These are phyloP conservation scores for Lecanicillium sp. DNA, from an alignment of 2,329 filamentous ascomycete genomes.

Conservation along the genomic window DNA sequence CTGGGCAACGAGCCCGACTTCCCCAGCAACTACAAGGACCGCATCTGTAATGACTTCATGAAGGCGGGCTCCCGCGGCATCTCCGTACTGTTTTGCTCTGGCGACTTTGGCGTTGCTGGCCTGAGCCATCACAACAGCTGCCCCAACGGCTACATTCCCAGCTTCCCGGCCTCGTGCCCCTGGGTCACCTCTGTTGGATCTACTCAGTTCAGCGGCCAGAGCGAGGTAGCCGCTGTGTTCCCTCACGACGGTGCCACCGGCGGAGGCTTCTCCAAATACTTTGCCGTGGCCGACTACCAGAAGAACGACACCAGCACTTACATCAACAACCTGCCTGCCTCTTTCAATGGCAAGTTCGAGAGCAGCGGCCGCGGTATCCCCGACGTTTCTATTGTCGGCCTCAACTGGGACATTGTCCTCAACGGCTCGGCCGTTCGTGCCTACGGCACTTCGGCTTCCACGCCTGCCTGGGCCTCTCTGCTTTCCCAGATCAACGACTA, in stretches of 20 bases:
- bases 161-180: slow-evolving; percentile 37
- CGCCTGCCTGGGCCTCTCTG: neutral
- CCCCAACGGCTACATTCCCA: slow-evolving; percentile 27
- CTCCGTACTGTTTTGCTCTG: slow-evolving; percentile 39
- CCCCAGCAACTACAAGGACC: slow-evolving; percentile 19
- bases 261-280: slow-evolving; percentile 45
- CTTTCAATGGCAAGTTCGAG: slow-evolving; percentile 35
- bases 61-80: slow-evolving; percentile 48
- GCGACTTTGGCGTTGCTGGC: slow-evolving; percentile 17
- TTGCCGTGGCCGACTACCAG: slow-evolving; percentile 43
- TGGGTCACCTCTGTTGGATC: slow-evolving; percentile 46
- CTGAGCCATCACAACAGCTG: slow-evolving; percentile 16
- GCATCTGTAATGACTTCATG: slow-evolving; percentile 51
- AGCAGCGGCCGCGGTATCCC: slow-evolving; percentile 36
- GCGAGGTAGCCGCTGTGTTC: slow-evolving; percentile 39
- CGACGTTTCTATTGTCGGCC: slow-evolving; percentile 29
- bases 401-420: neutral
- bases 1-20: slow-evolving; percentile 43
- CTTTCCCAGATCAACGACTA: slow-evolving; percentile 7
- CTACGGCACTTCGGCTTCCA: slow-evolving; percentile 1
- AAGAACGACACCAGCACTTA: slow-evolving; percentile 32
- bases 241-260: slow-evolving; percentile 39
- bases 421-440: neutral
- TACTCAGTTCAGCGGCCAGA: slow-evolving; percentile 37
- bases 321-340: slow-evolving; percentile 28